Percentiles rank a stretch among this genome's conserved stretches.
Evolutionary conservation across 2,329 filamentous ascomycete species (phyloP).

Genomic region (Fusarium oxysporum): DNA sequence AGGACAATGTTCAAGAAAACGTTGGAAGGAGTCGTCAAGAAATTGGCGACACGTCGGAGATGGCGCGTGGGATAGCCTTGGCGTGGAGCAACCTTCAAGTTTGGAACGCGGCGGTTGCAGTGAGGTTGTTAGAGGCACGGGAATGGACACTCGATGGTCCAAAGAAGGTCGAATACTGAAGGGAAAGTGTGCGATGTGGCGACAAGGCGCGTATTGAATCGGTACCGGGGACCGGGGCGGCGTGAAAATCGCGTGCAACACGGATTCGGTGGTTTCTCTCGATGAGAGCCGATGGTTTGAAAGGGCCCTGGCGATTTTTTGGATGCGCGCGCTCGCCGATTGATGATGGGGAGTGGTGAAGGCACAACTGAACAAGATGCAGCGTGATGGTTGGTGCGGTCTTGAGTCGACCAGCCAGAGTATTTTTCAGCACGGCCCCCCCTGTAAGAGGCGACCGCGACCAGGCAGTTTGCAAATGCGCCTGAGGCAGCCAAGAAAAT

Average conservation of each 20-base stretch:
- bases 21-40: slow-evolving; percentile 32
- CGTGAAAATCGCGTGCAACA: slow-evolving; percentile 67
- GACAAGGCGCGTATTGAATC: slow-evolving; percentile 56
- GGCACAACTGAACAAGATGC: slow-evolving; percentile 63
- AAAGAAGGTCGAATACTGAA: slow-evolving; percentile 46
- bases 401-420: slow-evolving; percentile 51
- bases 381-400: slow-evolving; percentile 61
- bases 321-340: slow-evolving; percentile 68
- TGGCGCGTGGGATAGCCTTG: slow-evolving; percentile 44
- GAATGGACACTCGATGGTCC: slow-evolving; percentile 40
- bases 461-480: slow-evolving; percentile 33
- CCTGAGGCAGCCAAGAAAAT: slow-evolving; percentile 37
- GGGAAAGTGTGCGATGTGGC: slow-evolving; percentile 58
- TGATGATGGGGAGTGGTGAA: slow-evolving; percentile 66
- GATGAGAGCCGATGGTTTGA: slow-evolving; percentile 70
- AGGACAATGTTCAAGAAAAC: slow-evolving; percentile 32
- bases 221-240: slow-evolving; percentile 56
- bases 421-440: slow-evolving; percentile 59
- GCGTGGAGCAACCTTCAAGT: slow-evolving; percentile 38
- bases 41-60: slow-evolving; percentile 45
- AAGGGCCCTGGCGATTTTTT: slow-evolving; percentile 71
- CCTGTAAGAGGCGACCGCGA: slow-evolving; percentile 46
- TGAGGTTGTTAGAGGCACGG: slow-evolving; percentile 33
- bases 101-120: slow-evolving; percentile 37
- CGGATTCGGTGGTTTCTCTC: slow-evolving; percentile 63